A percentile compares a stretch with the other conserved stretches of the same genome.
phyloP scores from a whole-genome alignment of 2,329 filamentous ascomycete genomes.

The Alternaria infectoria region DNA sequence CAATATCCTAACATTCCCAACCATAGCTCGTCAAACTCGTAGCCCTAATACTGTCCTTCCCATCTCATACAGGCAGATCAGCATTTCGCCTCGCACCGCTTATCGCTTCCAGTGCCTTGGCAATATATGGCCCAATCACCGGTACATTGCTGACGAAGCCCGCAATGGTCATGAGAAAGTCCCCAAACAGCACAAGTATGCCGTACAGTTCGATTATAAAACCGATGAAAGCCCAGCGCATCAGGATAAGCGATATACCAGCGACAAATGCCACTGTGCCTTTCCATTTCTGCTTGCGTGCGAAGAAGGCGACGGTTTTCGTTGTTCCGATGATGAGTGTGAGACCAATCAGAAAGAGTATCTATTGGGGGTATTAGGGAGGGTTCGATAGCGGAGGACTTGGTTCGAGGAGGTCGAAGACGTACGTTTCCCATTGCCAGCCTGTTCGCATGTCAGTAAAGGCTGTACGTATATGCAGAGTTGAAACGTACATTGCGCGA shows the following conservation, averaged over 20 bases:
- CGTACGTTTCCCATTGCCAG: slow-evolving; percentile 95
- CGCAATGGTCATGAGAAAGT: slow-evolving; percentile 92
- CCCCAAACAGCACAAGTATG: slow-evolving; percentile 90
- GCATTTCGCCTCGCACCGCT: slow-evolving; percentile 17
- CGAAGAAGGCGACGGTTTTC: slow-evolving; percentile 94
- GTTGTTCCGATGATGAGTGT: slow-evolving; percentile 92
- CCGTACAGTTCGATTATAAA: slow-evolving; percentile 93
- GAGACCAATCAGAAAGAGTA: slow-evolving; percentile 96
- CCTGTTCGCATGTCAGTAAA: slow-evolving; percentile 55
- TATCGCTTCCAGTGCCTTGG: slow-evolving; percentile 64
- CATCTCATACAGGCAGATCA: slow-evolving; percentile 18
- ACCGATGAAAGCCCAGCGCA: slow-evolving; percentile 89
- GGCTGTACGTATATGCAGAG: not conserved
- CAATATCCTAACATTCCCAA: not conserved
- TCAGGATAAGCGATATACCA: slow-evolving; percentile 82
- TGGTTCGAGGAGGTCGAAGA: not conserved
- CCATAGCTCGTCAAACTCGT: not conserved
- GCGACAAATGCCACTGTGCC: slow-evolving; percentile 87
- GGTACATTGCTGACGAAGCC: slow-evolving; percentile 86
- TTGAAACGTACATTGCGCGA: slow-evolving; percentile 77
- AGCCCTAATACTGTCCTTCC: not conserved
- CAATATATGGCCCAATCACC: slow-evolving; percentile 85
- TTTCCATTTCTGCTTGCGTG: slow-evolving; percentile 87
- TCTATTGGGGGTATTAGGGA: slow-evolving; percentile 58
- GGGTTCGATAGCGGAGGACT: not conserved